Percentiles rank a stretch among this genome's conserved stretches.
Conservation (phyloP, 192 early-diverging fungal species). For the Umbelopsis isabellina region DNA sequence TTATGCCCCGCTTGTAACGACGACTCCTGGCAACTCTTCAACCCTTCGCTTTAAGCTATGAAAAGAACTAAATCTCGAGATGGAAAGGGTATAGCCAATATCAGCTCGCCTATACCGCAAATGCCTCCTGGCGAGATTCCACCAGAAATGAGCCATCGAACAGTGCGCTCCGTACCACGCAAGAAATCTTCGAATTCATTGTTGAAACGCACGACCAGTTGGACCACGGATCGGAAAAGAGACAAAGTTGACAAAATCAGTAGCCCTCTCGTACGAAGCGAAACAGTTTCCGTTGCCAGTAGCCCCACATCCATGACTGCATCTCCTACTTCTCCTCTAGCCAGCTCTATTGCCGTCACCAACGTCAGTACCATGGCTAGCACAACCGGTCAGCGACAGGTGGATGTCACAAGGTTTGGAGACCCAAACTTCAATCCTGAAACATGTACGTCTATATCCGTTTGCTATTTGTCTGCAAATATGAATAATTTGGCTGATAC, state of each 20-base stretch:
- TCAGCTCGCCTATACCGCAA: slow-evolving; percentile 15
- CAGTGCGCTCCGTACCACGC: neutral
- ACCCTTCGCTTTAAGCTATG: neutral
- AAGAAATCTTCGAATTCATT: slow-evolving; percentile 23
- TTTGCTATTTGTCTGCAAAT: neutral
- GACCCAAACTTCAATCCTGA: slow-evolving; percentile 57
- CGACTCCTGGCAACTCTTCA: neutral
- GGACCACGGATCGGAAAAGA: slow-evolving; percentile 21
- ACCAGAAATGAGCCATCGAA: neutral
- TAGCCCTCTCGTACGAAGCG: slow-evolving; percentile 7
- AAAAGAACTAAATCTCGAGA: slow-evolving; percentile 25
- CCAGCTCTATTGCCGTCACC: neutral
- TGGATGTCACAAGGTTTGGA: slow-evolving; percentile 55
- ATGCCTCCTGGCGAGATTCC: neutral
- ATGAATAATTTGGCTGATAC: neutral
- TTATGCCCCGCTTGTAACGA: neutral
- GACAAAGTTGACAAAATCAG: neutral
- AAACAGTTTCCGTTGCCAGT: neutral
- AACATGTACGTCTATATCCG: slow-evolving; percentile 40
- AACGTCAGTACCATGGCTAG: slow-evolving; percentile 21
- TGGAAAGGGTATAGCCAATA: slow-evolving; percentile 6
- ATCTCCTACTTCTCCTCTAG: neutral
- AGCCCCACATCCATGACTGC: neutral
- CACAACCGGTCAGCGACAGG: slow-evolving; percentile 19
- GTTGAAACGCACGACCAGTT: slow-evolving; percentile 17